Evolutionary conservation across 2,329 filamentous ascomycete species (phyloP), one percentile per base, ranked within the genome.

Genomic region (Ceratocystiopsis minuta): DNA sequence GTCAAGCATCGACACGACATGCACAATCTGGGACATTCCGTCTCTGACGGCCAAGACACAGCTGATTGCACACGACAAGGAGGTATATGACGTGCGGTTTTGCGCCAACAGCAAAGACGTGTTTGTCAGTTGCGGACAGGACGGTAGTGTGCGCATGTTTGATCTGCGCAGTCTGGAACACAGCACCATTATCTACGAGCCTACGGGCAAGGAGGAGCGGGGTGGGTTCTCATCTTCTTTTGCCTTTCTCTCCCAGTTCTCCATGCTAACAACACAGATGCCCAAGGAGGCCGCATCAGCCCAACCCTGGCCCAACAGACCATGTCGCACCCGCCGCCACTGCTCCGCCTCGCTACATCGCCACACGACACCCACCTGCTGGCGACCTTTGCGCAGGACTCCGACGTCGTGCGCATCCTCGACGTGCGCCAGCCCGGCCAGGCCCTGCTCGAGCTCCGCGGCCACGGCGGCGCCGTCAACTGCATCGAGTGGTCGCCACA

Each of bases 11-110:
- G 90, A 98, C 56, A 98, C 90, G 1, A 98, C 90, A 6, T 98
- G 90, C 62, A 98, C 90, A 5, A 98, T 98, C 50, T 98, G 90
- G 90, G 90, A 98, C 58, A 98, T 98, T 43, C 90, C 90, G 4
- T 95, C 90, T 1, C 67, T 98, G 48, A 98, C 90, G 1, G 90
- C 90, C 41, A 98, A 98, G 63, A 98, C 90, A 2, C 90, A 98
- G 58, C 67, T 98, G 37, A 98, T 98, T 60, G 90, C 90, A 16
- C 90, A 98, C 58, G 90, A 98, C 63, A 96, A 96, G 60, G 90
- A 98, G 60, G 90, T 98, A 6, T 98, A 94, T 54, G 90, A 98
- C 57, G 90, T 98, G 38, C 78, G 90, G 16, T 98, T 98, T 62
- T 98, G 90, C 62, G 90, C 90, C 39, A 90, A 93, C 51, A 95